A percentile compares a stretch with the other conserved stretches of the same genome.
phyloP scores from a whole-genome alignment of 345 rosid genomes.

The Cardamine occulta region DNA sequence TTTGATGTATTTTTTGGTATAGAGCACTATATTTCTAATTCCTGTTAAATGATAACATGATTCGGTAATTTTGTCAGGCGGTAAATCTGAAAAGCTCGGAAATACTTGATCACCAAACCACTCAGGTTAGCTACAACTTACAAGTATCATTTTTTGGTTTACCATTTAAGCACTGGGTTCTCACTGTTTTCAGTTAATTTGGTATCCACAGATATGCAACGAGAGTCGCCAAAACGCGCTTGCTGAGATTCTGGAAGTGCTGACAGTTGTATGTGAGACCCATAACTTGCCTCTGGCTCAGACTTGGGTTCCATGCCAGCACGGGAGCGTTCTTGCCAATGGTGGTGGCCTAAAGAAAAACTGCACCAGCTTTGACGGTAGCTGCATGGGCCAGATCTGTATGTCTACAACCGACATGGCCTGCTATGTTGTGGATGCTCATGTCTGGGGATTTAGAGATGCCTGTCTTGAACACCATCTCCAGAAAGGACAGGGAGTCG shows the following conservation, averaged over 20 bases:
- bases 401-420: constrained; percentile 92
- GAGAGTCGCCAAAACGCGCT: constrained; percentile 88
- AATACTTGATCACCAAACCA: constrained; percentile 70
- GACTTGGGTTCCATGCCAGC: constrained; percentile 97
- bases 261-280: constrained; percentile 84
- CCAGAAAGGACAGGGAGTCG: constrained; percentile 95
- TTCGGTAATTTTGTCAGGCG: constrained; percentile 68
- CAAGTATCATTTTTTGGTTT: constrained; percentile 26
- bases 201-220: constrained; percentile 74
- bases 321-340: constrained; percentile 72
- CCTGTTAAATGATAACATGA: constrained; percentile 30
- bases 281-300: constrained; percentile 92
- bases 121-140: constrained; percentile 62
- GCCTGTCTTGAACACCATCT: constrained; percentile 95
- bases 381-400: constrained; percentile 89
- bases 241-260: constrained; percentile 87
- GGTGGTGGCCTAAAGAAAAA: constrained; percentile 92
- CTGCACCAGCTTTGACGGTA: constrained; percentile 85
- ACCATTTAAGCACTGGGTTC: constrained; percentile 35
- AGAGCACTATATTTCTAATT: background rate
- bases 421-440: constrained; percentile 78
- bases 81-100: constrained; percentile 90
- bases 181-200: constrained; percentile 35
- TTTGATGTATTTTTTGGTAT: background rate
- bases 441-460: constrained; percentile 87